Base-by-base conservation (phyloP, 2,329 filamentous ascomycete species). In the Macroventuria anomochaeta region DNA sequence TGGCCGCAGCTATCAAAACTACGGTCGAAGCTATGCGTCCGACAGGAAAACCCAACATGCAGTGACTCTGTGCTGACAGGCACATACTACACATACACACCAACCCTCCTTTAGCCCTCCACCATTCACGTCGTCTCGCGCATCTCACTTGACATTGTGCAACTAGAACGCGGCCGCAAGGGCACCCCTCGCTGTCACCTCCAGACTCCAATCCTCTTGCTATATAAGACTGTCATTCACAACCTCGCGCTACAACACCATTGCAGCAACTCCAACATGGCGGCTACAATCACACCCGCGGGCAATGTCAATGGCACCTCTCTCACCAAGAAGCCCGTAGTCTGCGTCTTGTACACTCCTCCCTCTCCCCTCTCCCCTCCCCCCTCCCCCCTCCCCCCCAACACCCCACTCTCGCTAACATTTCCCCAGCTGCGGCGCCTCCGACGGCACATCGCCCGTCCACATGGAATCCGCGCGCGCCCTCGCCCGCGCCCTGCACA, bases 391-490 rank as follows among this genome's bases (percentile, higher is more conserved):
- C 18, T 17, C 17, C 17, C 2, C 38, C 21, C 18, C 36, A 7
- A 36, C n/a, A n/a, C n/a, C n/a, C n/a, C n/a, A n/a, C n/a, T n/a
- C n/a, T n/a, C 23, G 40, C 62, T 61, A 55, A 66, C 61, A 32
- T 15, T 25, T 13, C 29, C 10, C 29, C 64, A 88, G 85, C 83
- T 97, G 95, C 79, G 95, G 93, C 70, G 86, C 95, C 46, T 88
- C 85, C 7, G 75, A 83, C 13, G 95, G 95, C 42, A 86, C 81
- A 44, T 88, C 85, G 58, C 87, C 90, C 12, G 82, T 82, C 4
- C 91, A 97, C 75, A 77, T 96, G 67, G 86, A 87, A 72, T 87
- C 91, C 7, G 95, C 95, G 2, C 88, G 88, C 32, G 77, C 85
- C 25, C 86, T 97, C 12, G 93, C 88, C 48, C 79, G 80, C 28